phyloP scores from a whole-genome alignment of 345 rosid species.

The Salix caprea region DNA sequence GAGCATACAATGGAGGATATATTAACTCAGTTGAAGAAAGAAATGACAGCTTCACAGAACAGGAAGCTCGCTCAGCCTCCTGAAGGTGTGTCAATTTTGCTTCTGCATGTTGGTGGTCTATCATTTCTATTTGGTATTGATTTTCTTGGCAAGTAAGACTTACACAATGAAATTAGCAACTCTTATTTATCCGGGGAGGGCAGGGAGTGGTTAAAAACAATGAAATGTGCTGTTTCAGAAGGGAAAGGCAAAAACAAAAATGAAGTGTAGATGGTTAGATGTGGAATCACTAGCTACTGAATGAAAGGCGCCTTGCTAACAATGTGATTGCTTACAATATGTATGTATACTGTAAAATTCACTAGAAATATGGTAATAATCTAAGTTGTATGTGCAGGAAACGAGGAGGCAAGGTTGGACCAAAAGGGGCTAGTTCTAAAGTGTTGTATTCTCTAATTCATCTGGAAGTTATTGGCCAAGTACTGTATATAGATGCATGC shows the following conservation, averaged over 20 bases:
- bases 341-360: not conserved
- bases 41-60: slow-evolving; percentile 72
- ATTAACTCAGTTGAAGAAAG: slow-evolving; percentile 70
- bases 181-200: not conserved
- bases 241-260: not conserved
- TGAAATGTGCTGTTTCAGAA: not conserved
- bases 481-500: slow-evolving; percentile 34
- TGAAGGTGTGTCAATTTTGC: slow-evolving; percentile 43
- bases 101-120: not conserved
- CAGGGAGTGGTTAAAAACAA: not conserved
- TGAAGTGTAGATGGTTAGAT: not conserved
- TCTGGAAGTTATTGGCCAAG: slow-evolving; percentile 6
- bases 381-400: slow-evolving; percentile 47
- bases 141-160: not conserved
- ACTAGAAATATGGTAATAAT: not conserved
- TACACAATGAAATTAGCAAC: not conserved
- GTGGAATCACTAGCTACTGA: not conserved
- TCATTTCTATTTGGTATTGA: not conserved
- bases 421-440: slow-evolving; percentile 73
- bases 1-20: slow-evolving; percentile 72
- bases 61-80: slow-evolving; percentile 79
- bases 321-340: not conserved
- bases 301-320: not conserved
- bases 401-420: slow-evolving; percentile 77
- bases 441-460: slow-evolving; percentile 66